Conservation (phyloP, 179 eudicot species). For the Spinacia oleracea region DNA sequence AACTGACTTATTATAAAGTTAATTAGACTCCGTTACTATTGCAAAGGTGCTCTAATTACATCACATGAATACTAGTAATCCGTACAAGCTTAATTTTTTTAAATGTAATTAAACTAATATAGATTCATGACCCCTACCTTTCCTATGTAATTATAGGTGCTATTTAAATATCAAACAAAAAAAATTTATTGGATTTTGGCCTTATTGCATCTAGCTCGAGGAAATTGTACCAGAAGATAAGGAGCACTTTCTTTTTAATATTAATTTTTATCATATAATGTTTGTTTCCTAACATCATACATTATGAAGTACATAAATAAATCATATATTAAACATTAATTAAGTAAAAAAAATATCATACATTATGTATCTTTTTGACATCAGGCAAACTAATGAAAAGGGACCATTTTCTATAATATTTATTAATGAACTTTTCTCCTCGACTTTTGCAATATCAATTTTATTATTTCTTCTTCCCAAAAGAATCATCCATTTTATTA, state of each 20-base stretch:
- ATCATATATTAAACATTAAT: too few relatives aligned
- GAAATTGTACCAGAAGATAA: conserved; percentile 8
- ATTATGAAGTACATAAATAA: neutral
- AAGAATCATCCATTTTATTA: conserved; percentile 2
- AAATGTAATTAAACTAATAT: too few relatives aligned
- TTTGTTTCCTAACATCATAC: conserved; percentile 8
- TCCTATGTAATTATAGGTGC: too few relatives aligned
- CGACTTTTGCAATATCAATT: neutral
- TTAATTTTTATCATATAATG: neutral
- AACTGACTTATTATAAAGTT: too few relatives aligned
- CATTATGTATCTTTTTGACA: conserved; percentile 1
- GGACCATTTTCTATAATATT: conserved; percentile 15
- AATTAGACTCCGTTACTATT: too few relatives aligned
- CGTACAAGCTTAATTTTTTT: neutral
- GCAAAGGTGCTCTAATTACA: too few relatives aligned
- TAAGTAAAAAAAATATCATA: neutral
- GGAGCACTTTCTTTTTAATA: neutral
- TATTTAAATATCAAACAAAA: neutral
- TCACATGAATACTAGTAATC: neutral
- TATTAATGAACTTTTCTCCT: neutral
- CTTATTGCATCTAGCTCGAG: conserved; percentile 10
- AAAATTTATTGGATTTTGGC: neutral
- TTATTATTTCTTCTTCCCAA: neutral
- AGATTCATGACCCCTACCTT: too few relatives aligned
- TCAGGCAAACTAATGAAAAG: neutral